phyloP scores from a whole-genome alignment of 1,139 yeast genomes.

The Diutina sp. region DNA sequence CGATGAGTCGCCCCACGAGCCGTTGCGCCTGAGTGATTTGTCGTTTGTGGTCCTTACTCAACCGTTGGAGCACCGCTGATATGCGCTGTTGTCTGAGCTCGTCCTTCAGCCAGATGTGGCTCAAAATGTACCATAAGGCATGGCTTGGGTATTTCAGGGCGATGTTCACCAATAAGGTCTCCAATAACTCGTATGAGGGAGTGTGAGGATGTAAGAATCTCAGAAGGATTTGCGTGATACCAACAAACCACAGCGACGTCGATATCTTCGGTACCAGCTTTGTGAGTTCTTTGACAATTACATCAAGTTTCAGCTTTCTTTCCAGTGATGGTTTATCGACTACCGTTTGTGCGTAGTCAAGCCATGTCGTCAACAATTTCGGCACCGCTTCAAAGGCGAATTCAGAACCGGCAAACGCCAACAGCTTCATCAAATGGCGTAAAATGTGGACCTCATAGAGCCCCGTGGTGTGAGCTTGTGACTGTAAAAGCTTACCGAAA shows the following conservation, averaged over 20 bases:
- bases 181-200: conserved; percentile 19
- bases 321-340: conserved; percentile 18
- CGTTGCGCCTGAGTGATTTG: neutral
- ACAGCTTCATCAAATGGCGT: conserved; percentile 50
- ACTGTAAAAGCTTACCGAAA: conserved; percentile 64
- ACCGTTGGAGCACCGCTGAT: conserved; percentile 11
- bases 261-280: conserved; percentile 24
- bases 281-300: neutral
- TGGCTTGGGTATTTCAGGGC: conserved; percentile 54
- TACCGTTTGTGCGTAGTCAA: conserved; percentile 53
- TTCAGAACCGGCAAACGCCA: conserved; percentile 47
- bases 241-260: conserved; percentile 66
- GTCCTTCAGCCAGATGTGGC: conserved; percentile 62
- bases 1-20: neutral
- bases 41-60: neutral
- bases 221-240: conserved; percentile 75
- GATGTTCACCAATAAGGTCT: neutral
- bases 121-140: conserved; percentile 74
- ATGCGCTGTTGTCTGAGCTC: conserved; percentile 41
- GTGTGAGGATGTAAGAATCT: conserved; percentile 57
- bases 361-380: conserved; percentile 80
- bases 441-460: conserved; percentile 57
- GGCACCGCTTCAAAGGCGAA: conserved; percentile 82
- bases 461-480: conserved; percentile 39
- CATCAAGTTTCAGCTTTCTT: conserved; percentile 10